Evolutionary conservation across 805 yeast species (phyloP), one percentile per base, ranked within the genome.

Genomic region (Yamadazyma phyllophila): DNA sequence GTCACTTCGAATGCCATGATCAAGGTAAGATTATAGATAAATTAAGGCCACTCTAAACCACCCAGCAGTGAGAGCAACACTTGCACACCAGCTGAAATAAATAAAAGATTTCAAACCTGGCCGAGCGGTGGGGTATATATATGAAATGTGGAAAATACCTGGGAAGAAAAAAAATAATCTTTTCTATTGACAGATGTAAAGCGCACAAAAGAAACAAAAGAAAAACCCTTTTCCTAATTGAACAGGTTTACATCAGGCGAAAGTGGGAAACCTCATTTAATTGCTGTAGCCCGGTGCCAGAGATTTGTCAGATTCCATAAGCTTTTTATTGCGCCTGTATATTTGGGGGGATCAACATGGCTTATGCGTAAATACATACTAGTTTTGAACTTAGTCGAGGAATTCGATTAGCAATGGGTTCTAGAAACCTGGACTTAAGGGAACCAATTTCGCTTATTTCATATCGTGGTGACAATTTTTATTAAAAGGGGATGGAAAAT

Each of bases 1-100:
- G 85, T 80, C 14, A 86, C 54, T 49, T 84, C 87, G 57, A 83
- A 83, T 26, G 60, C 51, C 71, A 66, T 63, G 11, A 20, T 20
- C 31, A 6, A 30, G 24, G 26, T 6, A n/a, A n/a, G n/a, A n/a
- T n/a, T n/a, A 20, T 20, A 4, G 24, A 20, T n/a, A 16, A 15
- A 27, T 27, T 27, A 13, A n/a, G 4, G 31, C 13, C 13, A 17
- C 27, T 36, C 20, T 6, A 24, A 37, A 27, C 20, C 40, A 10
- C 24, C 20, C 32, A 27, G 17, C 32, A 8, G 40, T 37, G 3
- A 15, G 15, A 36, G 26, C 15, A 20, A 26, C 14, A 16, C 12
- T 14, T 16, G 2, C 24, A 36, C 24, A 20, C 12, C 11, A 29
- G 11, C 11, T 29, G 13, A 29, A 29, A 29, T 20, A 29, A 29